These are phyloP conservation scores for Penicillium parvum DNA, from an alignment of 495 filamentous ascomycete species.

Conservation along the genomic window DNA sequence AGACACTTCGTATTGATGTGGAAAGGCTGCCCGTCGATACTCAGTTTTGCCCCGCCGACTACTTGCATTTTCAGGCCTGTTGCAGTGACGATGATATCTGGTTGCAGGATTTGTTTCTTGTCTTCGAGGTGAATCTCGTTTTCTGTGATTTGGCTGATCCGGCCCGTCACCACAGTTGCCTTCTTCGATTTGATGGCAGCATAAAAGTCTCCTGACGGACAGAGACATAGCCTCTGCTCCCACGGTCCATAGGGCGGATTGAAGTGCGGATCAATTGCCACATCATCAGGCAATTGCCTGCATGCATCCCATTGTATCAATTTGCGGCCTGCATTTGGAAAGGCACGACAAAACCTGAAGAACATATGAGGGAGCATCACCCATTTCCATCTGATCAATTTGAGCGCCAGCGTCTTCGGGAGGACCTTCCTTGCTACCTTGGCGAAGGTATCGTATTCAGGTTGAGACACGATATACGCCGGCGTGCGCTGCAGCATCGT, in stretches of 20 bases:
- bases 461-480: constrained; percentile 45
- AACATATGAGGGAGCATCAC: constrained; percentile 30
- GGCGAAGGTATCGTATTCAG: constrained; percentile 20
- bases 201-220: constrained; percentile 5
- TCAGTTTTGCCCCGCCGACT: constrained; percentile 21
- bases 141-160: constrained; percentile 51
- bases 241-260: constrained; percentile 61
- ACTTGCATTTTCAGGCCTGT: constrained; percentile 47
- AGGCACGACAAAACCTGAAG: constrained; percentile 44
- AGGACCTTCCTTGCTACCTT: constrained; percentile 21
- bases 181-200: constrained; percentile 6
- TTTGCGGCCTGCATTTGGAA: constrained; percentile 41
- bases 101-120: constrained; percentile 46
- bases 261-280: constrained; percentile 60
- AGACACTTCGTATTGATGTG: constrained; percentile 25
- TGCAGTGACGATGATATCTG: constrained; percentile 63
- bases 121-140: constrained; percentile 48
- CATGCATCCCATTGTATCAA: constrained; percentile 31
- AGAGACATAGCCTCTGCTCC: constrained; percentile 49
- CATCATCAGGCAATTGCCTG: constrained; percentile 43
- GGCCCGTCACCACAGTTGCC: constrained; percentile 28
- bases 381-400: constrained; percentile 29
- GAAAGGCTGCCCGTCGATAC: constrained; percentile 24
- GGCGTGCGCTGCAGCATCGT: constrained; percentile 50
- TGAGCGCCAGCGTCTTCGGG: constrained; percentile 22